Evolutionary conservation across 345 rosid genomes (phyloP).

Genomic region (Euclidium syriacum): DNA sequence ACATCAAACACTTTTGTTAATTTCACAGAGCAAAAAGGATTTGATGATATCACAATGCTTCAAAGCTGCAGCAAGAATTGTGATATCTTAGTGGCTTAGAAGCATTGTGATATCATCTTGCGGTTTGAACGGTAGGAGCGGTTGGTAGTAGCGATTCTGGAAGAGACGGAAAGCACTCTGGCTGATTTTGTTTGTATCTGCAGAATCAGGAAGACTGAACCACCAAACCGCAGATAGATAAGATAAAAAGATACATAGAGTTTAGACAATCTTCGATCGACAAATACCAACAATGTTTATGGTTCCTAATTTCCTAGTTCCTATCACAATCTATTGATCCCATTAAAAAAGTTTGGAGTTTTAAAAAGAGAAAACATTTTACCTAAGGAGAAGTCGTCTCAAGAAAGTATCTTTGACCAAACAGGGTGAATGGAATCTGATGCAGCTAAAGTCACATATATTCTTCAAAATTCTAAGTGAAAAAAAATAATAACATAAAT

Average conservation of each 20-base stretch:
- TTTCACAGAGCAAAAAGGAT: too few relatives aligned
- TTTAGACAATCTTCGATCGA: neutral
- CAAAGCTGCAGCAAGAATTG: too few relatives aligned
- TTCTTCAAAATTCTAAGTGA: conserved; percentile 37
- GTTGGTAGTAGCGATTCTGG: conserved; percentile 41
- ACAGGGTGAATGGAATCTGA: conserved; percentile 75
- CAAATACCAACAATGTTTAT: too few relatives aligned
- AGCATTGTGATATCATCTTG: too few relatives aligned
- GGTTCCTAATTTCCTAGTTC: too few relatives aligned
- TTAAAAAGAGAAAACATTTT: too few relatives aligned
- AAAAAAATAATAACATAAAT: neutral
- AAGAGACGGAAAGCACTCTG: conserved; percentile 55
- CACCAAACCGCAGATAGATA: too few relatives aligned
- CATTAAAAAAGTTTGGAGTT: too few relatives aligned
- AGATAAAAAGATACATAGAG: neutral
- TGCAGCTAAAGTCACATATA: conserved; percentile 57
- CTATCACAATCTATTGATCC: too few relatives aligned
- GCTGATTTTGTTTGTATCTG: conserved; percentile 71
- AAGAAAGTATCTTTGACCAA: conserved; percentile 87
- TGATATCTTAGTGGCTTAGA: conserved; percentile 39
- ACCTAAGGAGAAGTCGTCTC: conserved; percentile 85
- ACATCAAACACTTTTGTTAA: too few relatives aligned
- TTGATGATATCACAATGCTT: too few relatives aligned
- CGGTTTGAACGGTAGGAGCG: conserved; percentile 31
- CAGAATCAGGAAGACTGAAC: too few relatives aligned